Base-by-base conservation (phyloP, 768 basidiomycete genomes). In the Exsudoporus frostii region DNA sequence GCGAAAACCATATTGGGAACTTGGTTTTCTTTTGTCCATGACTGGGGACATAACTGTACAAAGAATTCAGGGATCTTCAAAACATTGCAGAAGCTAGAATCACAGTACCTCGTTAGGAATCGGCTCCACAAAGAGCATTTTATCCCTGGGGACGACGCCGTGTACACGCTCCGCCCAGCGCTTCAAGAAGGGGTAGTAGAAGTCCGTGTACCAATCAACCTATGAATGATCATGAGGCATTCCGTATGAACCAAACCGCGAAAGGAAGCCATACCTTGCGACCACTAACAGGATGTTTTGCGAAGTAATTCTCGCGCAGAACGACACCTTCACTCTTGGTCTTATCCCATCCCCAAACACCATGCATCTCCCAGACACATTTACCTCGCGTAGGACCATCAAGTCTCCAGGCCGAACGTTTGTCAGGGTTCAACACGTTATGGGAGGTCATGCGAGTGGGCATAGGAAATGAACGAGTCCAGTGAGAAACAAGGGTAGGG, bases 291-390 rank as follows among this genome's bases (percentile, higher is more conserved):
- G 91, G 89, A 65, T 92, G 74, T 50, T 81, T 81, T 13, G 74
- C 68, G 62, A 99, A 99, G 65, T 97, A 98, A 57, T 78, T 88
- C 65, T 92, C 90, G 44, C 89, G 78, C 49, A 98, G 69, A 4
- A 90, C 84, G 2, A 95, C 84, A 0, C 84, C 85, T 55, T 82
- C 76, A 14, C 84, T 70, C 60, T 84, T 86, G 27, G 72, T 73
- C 6, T 68, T 71, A 62, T 92, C 88, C 86, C 88, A 98, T 0
- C 84, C 82, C 96, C 97, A 99, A 5, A 98, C 90, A 17, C 90
- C 91, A 58, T 98, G 93, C 74, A 86, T 80, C 62, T 90, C 86
- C 94, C 94, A 96, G 4, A 94, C 59, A 64, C 94, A 97, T 53
- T 77, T 67, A 14, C 86, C 84, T 56, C 66, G 48, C 0, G 86